These are phyloP conservation scores for Thielaviopsis euricoi DNA, from an alignment of 2,329 filamentous ascomycete species.

Conservation along the genomic window DNA sequence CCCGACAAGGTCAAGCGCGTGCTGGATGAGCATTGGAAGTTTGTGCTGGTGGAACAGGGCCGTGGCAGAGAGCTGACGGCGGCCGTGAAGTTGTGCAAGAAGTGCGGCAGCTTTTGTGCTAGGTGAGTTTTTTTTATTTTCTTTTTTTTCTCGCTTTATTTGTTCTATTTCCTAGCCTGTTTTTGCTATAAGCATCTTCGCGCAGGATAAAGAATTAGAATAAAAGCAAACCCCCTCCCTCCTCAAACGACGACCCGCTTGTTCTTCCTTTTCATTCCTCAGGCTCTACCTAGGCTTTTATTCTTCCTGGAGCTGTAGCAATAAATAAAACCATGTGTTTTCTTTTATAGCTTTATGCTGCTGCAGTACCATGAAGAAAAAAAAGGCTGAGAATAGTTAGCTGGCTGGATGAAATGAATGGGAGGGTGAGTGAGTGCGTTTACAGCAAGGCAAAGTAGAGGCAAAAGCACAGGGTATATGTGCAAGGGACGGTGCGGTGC, in stretches of 20 bases:
- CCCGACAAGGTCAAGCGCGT: conserved; percentile 90
- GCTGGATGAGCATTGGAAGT: conserved; percentile 91
- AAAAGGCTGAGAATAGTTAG: background rate
- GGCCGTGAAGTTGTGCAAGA: conserved; percentile 89
- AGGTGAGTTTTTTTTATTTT: conserved; percentile 39
- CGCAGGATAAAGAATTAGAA: background rate
- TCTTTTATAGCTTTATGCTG: background rate
- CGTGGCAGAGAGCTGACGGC: conserved; percentile 90
- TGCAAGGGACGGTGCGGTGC: conserved; percentile 5
- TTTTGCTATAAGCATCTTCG: background rate
- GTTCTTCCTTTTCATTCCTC: background rate
- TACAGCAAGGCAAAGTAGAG: background rate
- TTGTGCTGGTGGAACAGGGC: conserved; percentile 83
- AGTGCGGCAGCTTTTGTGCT: conserved; percentile 79
- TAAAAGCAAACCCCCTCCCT: background rate
- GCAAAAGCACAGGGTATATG: conserved; percentile 1
- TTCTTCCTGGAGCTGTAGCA: too few species aligned
- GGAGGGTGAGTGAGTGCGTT: too few species aligned
- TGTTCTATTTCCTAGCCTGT: background rate
- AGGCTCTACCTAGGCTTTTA: too few species aligned
- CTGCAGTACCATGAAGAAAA: background rate
- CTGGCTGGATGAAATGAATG: background rate
- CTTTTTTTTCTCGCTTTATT: background rate
- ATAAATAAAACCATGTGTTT: background rate
- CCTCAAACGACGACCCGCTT: background rate